Percentiles rank a stretch among this genome's conserved stretches.
These are phyloP conservation scores for Boletus mariae DNA, from an alignment of 1,284 basidiomycete genomes.

Conservation along the genomic window DNA sequence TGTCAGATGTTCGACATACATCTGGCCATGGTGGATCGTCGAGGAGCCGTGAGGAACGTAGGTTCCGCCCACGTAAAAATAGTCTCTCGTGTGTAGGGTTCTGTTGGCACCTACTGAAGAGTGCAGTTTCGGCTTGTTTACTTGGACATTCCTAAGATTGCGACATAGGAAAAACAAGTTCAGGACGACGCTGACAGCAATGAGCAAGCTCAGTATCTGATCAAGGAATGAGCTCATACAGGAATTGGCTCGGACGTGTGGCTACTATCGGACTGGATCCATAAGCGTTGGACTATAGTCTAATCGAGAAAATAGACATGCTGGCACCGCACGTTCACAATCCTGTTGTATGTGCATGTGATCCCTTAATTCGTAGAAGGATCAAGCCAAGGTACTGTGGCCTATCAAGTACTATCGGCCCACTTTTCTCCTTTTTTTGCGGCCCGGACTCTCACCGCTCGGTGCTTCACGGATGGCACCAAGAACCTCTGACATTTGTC, in stretches of 20 bases:
- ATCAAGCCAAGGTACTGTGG: not conserved
- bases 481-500: slow-evolving; percentile 34
- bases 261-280: not conserved
- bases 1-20: slow-evolving; percentile 47
- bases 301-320: no score
- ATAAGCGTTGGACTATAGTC: no score
- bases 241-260: not conserved
- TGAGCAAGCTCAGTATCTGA: slow-evolving; percentile 8
- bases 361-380: no score
- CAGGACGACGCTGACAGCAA: slow-evolving; percentile 18
- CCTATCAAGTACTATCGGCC: not conserved
- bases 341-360: no score
- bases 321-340: no score
- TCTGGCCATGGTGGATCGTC: slow-evolving; percentile 38
- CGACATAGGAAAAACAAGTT: slow-evolving; percentile 20
- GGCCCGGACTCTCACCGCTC: slow-evolving; percentile 12
- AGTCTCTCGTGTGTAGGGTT: slow-evolving; percentile 39
- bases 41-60: slow-evolving; percentile 34
- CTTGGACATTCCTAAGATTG: not conserved
- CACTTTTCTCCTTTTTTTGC: slow-evolving; percentile 22
- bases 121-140: not conserved
- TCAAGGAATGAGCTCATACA: slow-evolving; percentile 3
- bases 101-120: slow-evolving; percentile 5
- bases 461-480: slow-evolving; percentile 29
- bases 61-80: slow-evolving; percentile 44